phyloP scores from a whole-genome alignment of 139 green algal species.

The Auxenochlorella pyrenoidosa region DNA sequence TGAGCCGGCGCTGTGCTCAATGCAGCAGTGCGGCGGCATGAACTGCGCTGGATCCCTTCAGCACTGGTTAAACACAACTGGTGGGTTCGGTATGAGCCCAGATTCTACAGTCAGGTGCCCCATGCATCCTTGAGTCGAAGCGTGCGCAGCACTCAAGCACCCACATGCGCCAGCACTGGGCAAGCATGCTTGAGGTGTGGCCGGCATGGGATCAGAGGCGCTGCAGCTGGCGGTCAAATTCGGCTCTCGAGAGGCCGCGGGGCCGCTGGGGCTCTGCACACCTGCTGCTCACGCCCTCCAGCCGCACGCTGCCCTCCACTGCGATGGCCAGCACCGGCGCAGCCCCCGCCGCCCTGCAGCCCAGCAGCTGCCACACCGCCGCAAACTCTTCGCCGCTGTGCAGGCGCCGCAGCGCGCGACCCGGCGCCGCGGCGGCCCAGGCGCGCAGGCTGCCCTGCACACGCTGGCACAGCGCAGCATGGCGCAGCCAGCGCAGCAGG shows the following conservation, averaged over 20 bases:
- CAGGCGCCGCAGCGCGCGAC: not conserved
- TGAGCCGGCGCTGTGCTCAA: no score
- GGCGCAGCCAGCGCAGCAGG: conserved; percentile 34
- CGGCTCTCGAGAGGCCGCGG: not conserved
- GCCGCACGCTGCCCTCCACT: not conserved
- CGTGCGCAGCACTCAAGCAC: no score
- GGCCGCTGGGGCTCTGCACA: not conserved
- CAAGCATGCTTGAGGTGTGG: not conserved
- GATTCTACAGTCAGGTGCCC: no score
- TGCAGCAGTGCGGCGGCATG: no score
- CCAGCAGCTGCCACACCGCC: conserved; percentile 23
- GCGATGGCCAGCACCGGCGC: not conserved
- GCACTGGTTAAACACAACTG: no score
- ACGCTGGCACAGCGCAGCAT: not conserved
- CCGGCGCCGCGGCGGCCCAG: not conserved
- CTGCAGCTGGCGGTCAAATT: conserved; percentile 1
- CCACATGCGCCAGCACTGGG: no score
- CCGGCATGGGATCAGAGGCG: not conserved
- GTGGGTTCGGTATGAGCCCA: no score
- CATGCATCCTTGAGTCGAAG: no score
- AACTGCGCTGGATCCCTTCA: no score
- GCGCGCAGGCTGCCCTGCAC: not conserved
- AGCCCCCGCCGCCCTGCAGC: not conserved
- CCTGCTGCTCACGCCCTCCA: not conserved
- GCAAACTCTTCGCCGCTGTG: conserved; percentile 11